These are phyloP conservation scores for Oryza glaberrima DNA, from an alignment of 176 grass and related monocot genomes.

Conservation along the genomic window DNA sequence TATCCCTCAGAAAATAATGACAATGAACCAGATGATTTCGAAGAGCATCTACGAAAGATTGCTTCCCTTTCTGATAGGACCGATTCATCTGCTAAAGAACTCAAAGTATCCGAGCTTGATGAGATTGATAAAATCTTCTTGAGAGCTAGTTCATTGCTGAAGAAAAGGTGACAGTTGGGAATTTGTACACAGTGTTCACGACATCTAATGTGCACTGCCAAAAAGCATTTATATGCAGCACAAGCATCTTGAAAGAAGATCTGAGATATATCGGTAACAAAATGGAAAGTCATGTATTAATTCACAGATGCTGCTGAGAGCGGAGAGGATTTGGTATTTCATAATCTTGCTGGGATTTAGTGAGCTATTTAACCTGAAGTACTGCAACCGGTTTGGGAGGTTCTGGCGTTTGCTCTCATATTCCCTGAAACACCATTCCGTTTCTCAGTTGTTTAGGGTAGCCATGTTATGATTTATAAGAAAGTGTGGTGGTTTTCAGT, in stretches of 20 bases:
- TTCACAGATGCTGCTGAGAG: neutral
- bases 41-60: constrained; percentile 87
- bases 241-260: neutral
- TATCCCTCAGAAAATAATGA: constrained; percentile 62
- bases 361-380: no score
- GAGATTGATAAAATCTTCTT: constrained; percentile 97
- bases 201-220: neutral
- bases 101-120: constrained; percentile 79
- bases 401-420: neutral
- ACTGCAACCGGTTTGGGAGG: neutral
- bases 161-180: constrained; percentile 58
- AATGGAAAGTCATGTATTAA: neutral
- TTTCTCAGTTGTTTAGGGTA: constrained; percentile 5
- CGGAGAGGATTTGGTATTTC: neutral
- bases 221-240: constrained; percentile 14
- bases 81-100: constrained; percentile 67
- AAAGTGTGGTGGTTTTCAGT: constrained; percentile 6
- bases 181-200: neutral
- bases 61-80: constrained; percentile 64
- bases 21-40: constrained; percentile 67
- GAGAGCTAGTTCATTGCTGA: constrained; percentile 92
- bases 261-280: neutral
- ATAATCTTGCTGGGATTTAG: no score
- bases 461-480: neutral
- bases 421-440: neutral